Evolutionary conservation across 169 alveolate species (phyloP).

Genomic region (Cryptosporidium sp.): DNA sequence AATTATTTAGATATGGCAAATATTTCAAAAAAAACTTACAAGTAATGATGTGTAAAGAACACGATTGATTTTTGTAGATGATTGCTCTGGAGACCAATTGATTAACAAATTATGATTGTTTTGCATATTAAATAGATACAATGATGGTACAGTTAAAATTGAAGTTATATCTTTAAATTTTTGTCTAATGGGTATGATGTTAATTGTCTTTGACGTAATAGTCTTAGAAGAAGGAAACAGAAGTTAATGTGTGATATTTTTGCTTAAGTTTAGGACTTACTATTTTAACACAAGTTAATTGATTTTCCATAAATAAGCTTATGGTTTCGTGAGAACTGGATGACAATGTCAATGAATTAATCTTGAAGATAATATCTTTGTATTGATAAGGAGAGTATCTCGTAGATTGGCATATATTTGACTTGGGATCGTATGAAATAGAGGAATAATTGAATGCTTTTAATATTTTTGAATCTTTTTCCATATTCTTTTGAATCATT

Average conservation of each 20-base stretch:
- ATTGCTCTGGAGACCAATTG: conserved; percentile 63
- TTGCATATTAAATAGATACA: conserved; percentile 44
- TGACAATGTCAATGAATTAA: conserved; percentile 30
- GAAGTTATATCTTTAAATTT: conserved; percentile 33
- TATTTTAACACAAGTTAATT: conserved; percentile 18
- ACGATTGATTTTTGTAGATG: conserved; percentile 21
- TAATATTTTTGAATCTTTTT: not conserved
- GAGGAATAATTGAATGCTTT: conserved; percentile 5
- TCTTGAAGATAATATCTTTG: conserved; percentile 21
- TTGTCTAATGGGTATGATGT: conserved; percentile 15
- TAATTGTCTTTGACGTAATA: conserved; percentile 2
- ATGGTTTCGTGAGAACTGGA: not conserved
- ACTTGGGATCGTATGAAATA: not conserved
- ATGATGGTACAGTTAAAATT: conserved; percentile 29
- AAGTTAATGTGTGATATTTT: not conserved
- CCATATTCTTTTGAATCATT: not conserved
- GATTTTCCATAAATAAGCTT: not conserved
- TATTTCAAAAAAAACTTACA: not conserved
- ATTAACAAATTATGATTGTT: conserved; percentile 15
- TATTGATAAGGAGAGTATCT: not conserved
- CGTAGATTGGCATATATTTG: not conserved
- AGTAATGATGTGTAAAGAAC: conserved; percentile 35
- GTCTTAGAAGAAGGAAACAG: not conserved
- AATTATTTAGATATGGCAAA: not conserved
- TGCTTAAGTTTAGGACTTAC: conserved; percentile 17